A percentile compares a stretch with the other conserved stretches of the same genome.
These are phyloP conservation scores for Luvunga scandens DNA, from an alignment of 345 rosid genomes.

Conservation along the genomic window DNA sequence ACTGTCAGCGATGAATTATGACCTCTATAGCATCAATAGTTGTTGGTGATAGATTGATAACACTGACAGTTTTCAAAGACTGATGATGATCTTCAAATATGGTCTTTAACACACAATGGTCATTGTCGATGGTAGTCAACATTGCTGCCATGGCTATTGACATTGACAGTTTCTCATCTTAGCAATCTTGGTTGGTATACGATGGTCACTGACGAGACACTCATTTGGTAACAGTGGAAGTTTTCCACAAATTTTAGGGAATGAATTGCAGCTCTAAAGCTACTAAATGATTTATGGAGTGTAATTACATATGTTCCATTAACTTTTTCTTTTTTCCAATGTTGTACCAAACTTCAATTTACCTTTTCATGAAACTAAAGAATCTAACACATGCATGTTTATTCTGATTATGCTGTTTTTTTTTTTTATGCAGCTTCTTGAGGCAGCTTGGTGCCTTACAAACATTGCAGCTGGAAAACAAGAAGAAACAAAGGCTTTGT, in stretches of 20 bases:
- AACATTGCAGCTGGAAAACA: conserved; percentile 96
- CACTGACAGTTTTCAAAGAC: no score
- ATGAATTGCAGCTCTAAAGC: neutral
- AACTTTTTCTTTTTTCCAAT: no score
- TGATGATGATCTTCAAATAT: no score
- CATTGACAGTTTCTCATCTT: no score
- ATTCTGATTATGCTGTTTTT: neutral
- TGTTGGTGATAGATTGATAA: neutral
- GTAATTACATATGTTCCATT: neutral
- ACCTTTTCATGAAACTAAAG: neutral
- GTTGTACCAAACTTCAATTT: neutral
- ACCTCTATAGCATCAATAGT: neutral
- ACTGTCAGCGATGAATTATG: neutral
- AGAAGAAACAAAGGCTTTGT: conserved; percentile 85
- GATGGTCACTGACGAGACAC: no score
- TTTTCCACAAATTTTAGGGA: neutral
- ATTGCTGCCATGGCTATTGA: no score
- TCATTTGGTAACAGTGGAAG: no score
- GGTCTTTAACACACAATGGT: no score
- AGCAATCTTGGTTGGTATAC: no score
- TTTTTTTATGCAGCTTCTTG: conserved; percentile 69
- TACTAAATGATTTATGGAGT: neutral
- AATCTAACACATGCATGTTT: neutral
- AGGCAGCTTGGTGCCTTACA: conserved; percentile 98
- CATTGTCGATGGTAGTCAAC: no score